Evolutionary conservation across 73 alveolate species (phyloP), one percentile per base, ranked within the genome.

Genomic region (Blepharisma japonicum): DNA sequence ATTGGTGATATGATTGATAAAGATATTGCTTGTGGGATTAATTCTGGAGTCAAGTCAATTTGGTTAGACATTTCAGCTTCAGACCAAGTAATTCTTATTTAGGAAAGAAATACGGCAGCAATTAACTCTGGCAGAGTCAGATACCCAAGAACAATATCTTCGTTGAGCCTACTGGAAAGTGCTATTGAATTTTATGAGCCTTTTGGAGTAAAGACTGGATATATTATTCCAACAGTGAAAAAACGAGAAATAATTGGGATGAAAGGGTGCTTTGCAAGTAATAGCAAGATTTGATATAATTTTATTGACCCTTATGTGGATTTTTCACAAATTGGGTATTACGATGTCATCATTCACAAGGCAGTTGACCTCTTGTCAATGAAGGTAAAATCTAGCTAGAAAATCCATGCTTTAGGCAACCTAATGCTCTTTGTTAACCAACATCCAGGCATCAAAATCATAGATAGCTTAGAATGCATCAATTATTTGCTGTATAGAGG

Each of bases 131-230:
- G 68, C 6, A 53, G 18, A n/a, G 3, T n/a, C 18, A 70, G 4
- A n/a, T 39, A 70, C 42, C 66, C 66, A 9, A 14, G 80, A 45
- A 25, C 66, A n/a, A 45, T 70, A 23, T 14, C n/a, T 18, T n/a
- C 50, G 0, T 14, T 70, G 2, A n/a, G 21, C 4, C 27, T n/a
- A 14, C 9, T 70, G 38, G 47, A 9, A 70, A 70, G 61, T 5
- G 80, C 80, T 70, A n/a, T 70, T 14, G 80, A 70, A 47, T 70
- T 14, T 25, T 70, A 70, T 39, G 23, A 70, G 61, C 80, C 56
- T 70, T 2, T 14, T n/a, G 68, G 68, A 9, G 5, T 70, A 23
- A 70, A 23, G 11, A 80, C 27, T n/a, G 80, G 80, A 70, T 70
- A 70, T 45, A 45, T 45, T 9, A 14, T 70, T 2, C 66, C 56